These are phyloP conservation scores for Chaetomium fimeti DNA, from an alignment of 495 filamentous ascomycete species.

Conservation along the genomic window DNA sequence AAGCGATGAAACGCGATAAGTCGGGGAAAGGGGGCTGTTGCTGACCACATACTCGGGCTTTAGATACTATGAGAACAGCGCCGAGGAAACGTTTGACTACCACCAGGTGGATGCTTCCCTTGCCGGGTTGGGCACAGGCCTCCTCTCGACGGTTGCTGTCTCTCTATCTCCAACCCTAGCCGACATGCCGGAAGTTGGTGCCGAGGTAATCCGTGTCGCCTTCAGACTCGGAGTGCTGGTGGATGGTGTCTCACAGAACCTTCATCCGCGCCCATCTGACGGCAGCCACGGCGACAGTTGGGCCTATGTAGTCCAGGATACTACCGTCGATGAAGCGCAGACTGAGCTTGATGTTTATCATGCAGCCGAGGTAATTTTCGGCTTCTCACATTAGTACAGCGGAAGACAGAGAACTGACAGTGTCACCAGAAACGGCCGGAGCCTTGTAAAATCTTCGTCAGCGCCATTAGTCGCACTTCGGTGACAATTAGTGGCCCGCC, in stretches of 20 bases:
- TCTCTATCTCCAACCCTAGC: background rate
- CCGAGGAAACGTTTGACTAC: background rate
- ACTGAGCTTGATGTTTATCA: background rate
- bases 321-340: background rate
- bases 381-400: background rate
- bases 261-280: background rate
- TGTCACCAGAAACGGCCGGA: background rate
- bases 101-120: background rate
- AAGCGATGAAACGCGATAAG: background rate
- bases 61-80: background rate
- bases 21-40: background rate
- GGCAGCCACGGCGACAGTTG: background rate
- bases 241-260: conserved; percentile 2
- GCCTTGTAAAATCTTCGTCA: background rate
- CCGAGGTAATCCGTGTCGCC: background rate
- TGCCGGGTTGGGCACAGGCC: background rate
- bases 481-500: conserved; percentile 6
- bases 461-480: background rate
- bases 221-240: conserved; percentile 2
- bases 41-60: background rate
- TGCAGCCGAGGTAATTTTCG: background rate
- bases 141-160: background rate
- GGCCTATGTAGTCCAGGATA: conserved; percentile 1
- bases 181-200: background rate
- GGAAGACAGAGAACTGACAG: background rate